Base-by-base conservation (phyloP, 345 rosid species). In the Rubroshorea leprosula region DNA sequence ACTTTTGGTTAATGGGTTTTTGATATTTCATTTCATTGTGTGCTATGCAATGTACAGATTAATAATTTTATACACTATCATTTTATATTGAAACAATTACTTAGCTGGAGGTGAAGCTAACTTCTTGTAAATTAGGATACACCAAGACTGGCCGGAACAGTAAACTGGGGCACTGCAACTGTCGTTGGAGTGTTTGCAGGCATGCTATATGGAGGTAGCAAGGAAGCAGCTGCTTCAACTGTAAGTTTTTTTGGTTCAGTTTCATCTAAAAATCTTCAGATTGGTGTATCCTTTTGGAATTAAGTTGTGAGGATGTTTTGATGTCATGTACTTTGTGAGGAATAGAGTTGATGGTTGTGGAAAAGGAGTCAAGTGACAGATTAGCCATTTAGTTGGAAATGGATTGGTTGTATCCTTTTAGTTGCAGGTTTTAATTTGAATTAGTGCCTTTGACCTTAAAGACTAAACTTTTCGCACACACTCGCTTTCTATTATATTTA, bases 201-300 rank as follows among this genome's bases (percentile, higher is more conserved):
- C 66, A 67, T 89, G 87, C 31, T 93, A 10, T 89, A 86, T 70
- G 99, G 96, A 55, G 99, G 97, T 17, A 83, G 94, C 85, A 86
- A 85, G 78, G 99, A 93, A 67, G 99, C 96, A 54, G 61, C 91
- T 68, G 97, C 96, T 60, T 86, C 97, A 31, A 87, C 80, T 72
- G 96, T 93, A 79, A 71, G 93, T 68, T 39, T 51, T 8, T 22
- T n/a, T n/a, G n/a, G n/a, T n/a, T n/a, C n/a, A n/a, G 16, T 52
- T 58, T 48, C 39, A 23, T 35, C 45, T 35, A 22, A 39, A 23
- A 27, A 17, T 6, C 38, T 39, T 24, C 5, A 26, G 14, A 18
- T 51, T 17, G 12, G 1, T 38, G 25, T 26, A 0, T 41, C 11
- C 15, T 3, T 38, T 38, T 26, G 0, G n/a, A 21, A 0, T 25